Base-by-base conservation (phyloP, 306 rosid species). In the Castanea mollissima region DNA sequence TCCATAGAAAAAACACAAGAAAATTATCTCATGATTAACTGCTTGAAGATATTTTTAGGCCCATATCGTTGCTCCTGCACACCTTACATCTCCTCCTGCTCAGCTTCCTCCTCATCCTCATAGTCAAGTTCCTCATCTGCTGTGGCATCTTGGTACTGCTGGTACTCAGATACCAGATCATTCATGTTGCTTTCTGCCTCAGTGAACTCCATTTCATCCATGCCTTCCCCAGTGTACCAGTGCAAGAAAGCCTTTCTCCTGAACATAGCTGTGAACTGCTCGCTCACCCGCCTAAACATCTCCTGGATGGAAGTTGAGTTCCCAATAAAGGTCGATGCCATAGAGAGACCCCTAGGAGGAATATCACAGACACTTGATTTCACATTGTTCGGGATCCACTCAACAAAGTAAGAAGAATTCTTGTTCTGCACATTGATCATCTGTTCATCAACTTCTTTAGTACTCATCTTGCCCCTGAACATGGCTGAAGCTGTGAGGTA, bases 181-280 rank as follows among this genome's bases (percentile, higher is more conserved):
- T 67, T 67, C 72, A 67, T 67, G 72, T 67, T 67, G 72, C 72
- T 67, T 67, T 67, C 72, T 3, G 72, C 72, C 72, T 67, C 72
- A 0, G 72, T 67, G 16, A 67, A 67, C 72, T 67, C 72, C 72
- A 67, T 67, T 67, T 67, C 72, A 18, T 67, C 72, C 72, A 67
- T 67, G 29, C 72, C 72, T 67, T 67, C 72, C 29, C 72, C 72
- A 35, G 72, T 67, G 52, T 67, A 67, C 72, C 72, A 67, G 52
- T 67, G 72, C 72, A 67, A 67, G 72, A 67, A 67, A 67, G 72
- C 72, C 72, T 67, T 67, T 13, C 72, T 67, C 72, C 72, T 67
- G 49, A 67, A 67, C 72, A 67, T 67, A 35, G 72, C 72, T 8
- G 72, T 67, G 52, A 67, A 67, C 52, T 67, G 72, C 52, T 67